phyloP scores from a whole-genome alignment of 1,284 basidiomycete genomes.

The Phylloboletellus chloephorus region DNA sequence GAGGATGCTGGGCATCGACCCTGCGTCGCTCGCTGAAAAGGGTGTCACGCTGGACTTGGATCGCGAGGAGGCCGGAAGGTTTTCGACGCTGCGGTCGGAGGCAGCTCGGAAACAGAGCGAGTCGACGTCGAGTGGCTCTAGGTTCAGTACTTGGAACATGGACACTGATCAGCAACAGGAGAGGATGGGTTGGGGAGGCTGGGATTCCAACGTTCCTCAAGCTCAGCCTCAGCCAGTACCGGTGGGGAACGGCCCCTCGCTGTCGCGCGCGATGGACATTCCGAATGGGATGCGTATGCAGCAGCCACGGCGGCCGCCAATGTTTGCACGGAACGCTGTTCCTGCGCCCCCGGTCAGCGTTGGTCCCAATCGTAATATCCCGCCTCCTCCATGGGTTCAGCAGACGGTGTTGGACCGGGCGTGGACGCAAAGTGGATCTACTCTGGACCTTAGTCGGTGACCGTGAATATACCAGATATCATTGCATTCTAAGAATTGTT shows the following conservation, averaged over 20 bases:
- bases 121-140: slow-evolving; percentile 21
- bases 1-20: slow-evolving; percentile 67
- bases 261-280: slow-evolving; percentile 46
- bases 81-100: slow-evolving; percentile 20
- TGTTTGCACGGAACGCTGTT: slow-evolving; percentile 36
- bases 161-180: slow-evolving; percentile 26
- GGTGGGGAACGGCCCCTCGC: slow-evolving; percentile 29
- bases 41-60: slow-evolving; percentile 47
- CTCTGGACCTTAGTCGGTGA: slow-evolving; percentile 37
- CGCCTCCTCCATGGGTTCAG: slow-evolving; percentile 29
- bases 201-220: slow-evolving; percentile 26
- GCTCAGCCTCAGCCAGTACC: slow-evolving; percentile 23
- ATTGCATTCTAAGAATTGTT: slow-evolving; percentile 5
- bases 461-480: slow-evolving; percentile 12
- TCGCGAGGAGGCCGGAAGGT: slow-evolving; percentile 29
- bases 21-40: slow-evolving; percentile 42
- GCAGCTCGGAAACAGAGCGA: slow-evolving; percentile 25
- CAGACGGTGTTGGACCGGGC: slow-evolving; percentile 33
- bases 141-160: slow-evolving; percentile 27
- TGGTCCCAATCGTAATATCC: slow-evolving; percentile 24
- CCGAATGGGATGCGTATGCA: slow-evolving; percentile 45
- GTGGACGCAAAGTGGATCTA: slow-evolving; percentile 34
- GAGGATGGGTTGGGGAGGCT: slow-evolving; percentile 24
- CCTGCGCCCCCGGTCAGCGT: slow-evolving; percentile 34
- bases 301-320: slow-evolving; percentile 42